phyloP scores from a whole-genome alignment of 768 basidiomycete species.

The Boletus vinaceobasis region DNA sequence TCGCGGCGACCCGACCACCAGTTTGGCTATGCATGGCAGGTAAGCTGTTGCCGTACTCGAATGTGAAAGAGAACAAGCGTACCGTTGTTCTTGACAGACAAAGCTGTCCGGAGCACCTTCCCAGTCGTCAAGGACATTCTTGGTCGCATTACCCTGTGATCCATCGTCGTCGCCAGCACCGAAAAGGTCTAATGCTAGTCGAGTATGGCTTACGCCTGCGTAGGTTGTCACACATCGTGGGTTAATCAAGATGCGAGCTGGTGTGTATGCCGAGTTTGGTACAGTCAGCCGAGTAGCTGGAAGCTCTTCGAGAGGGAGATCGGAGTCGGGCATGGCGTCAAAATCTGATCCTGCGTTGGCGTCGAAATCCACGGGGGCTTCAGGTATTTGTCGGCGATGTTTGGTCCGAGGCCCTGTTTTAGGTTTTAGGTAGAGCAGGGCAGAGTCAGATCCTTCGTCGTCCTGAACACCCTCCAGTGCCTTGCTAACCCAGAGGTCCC shows the following conservation, averaged over 20 bases:
- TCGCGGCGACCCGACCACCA: constrained; percentile 84
- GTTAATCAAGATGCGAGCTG: constrained; percentile 91
- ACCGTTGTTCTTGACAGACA: constrained; percentile 96
- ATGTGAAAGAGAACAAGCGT: constrained; percentile 17
- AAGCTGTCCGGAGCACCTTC: constrained; percentile 95
- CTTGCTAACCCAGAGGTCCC: constrained; percentile 92
- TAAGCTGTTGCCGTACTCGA: background rate
- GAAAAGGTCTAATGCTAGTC: constrained; percentile 92
- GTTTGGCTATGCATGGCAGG: constrained; percentile 53
- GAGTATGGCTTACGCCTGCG: constrained; percentile 94
- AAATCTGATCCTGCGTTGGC: constrained; percentile 86
- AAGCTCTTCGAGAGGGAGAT: constrained; percentile 32
- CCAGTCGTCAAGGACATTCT: constrained; percentile 93
- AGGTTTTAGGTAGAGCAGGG: constrained; percentile 6
- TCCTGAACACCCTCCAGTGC: constrained; percentile 75
- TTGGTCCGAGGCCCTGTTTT: constrained; percentile 26
- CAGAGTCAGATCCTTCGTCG: constrained; percentile 31
- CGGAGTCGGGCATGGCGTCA: constrained; percentile 76
- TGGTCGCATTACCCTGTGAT: constrained; percentile 42
- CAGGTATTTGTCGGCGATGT: constrained; percentile 32
- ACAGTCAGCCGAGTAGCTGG: constrained; percentile 50
- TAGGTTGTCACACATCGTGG: constrained; percentile 97
- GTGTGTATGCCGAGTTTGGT: constrained; percentile 84
- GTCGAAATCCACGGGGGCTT: constrained; percentile 51
- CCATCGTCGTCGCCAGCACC: constrained; percentile 70